These are phyloP conservation scores for Camellia granthamiana DNA, from an alignment of 148 eudicot species.

Conservation along the genomic window DNA sequence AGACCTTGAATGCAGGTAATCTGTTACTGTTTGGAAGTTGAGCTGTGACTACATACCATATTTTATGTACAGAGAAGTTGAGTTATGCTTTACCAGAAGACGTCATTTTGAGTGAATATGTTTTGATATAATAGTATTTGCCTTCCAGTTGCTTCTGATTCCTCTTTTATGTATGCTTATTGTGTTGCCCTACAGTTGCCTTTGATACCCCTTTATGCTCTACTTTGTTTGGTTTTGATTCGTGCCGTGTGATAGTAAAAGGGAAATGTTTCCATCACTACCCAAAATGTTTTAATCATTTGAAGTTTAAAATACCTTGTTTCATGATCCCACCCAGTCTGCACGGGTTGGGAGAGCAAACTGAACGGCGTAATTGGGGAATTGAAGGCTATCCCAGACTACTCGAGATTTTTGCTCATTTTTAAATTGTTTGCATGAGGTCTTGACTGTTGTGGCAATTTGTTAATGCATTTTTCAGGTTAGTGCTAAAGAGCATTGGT, in stretches of 20 bases:
- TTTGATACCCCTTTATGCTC: neutral
- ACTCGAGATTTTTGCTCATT: neutral
- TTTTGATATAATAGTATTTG: neutral
- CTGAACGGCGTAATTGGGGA: neutral
- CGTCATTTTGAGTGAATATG: neutral
- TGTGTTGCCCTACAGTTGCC: neutral
- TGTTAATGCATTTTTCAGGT: conserved; percentile 37
- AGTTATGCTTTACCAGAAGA: neutral
- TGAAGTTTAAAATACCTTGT: neutral
- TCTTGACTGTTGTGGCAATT: conserved; percentile 1
- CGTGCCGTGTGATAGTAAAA: neutral
- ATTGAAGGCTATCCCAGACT: neutral
- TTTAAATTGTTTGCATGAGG: conserved; percentile 5
- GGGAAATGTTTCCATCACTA: neutral
- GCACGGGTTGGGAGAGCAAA: neutral
- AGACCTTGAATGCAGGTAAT: conserved; percentile 78
- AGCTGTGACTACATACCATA: neutral
- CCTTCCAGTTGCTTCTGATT: neutral
- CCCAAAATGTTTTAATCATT: neutral
- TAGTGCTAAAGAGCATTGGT: conserved; percentile 92
- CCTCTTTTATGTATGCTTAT: neutral
- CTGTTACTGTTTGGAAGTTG: conserved; percentile 3
- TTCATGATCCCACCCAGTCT: neutral
- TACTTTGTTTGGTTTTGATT: neutral
- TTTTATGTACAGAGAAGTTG: neutral